These are phyloP conservation scores for Verticillium nonalfalfae DNA, from an alignment of 2,329 filamentous ascomycete species.

Conservation along the genomic window DNA sequence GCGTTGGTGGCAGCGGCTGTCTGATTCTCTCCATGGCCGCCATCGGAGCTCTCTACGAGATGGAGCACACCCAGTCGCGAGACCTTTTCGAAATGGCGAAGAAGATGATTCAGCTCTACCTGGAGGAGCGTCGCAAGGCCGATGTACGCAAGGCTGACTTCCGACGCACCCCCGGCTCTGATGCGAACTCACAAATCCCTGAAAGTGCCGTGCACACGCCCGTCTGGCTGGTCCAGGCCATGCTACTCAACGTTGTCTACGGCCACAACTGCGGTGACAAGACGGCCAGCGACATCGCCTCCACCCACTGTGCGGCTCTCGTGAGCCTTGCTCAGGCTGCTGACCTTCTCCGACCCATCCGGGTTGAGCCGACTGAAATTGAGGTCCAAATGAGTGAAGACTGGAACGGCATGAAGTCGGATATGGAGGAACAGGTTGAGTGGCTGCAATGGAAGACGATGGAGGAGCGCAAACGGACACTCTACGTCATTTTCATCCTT, in stretches of 20 bases:
- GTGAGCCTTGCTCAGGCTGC: slow-evolving; percentile 88
- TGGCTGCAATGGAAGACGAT: slow-evolving; percentile 86
- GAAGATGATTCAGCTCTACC: slow-evolving; percentile 88
- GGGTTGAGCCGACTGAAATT: slow-evolving; percentile 35
- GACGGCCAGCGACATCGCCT: slow-evolving; percentile 83
- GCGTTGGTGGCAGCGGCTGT: slow-evolving; percentile 69
- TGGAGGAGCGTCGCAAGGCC: slow-evolving; percentile 84
- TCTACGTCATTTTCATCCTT: slow-evolving; percentile 85
- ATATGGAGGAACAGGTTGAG: slow-evolving; percentile 57
- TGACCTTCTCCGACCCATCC: slow-evolving; percentile 53
- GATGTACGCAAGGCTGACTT: slow-evolving; percentile 64
- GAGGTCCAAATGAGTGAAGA: slow-evolving; percentile 55
- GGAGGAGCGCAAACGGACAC: slow-evolving; percentile 88
- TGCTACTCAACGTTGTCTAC: slow-evolving; percentile 94
- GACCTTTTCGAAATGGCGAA: slow-evolving; percentile 90
- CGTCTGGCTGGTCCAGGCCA: slow-evolving; percentile 92
- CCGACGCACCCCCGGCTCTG: slow-evolving; percentile 40
- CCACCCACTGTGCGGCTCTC: slow-evolving; percentile 83
- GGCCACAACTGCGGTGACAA: slow-evolving; percentile 93
- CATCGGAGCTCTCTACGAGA: slow-evolving; percentile 70
- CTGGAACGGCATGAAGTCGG: slow-evolving; percentile 37
- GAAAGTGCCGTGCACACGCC: slow-evolving; percentile 70
- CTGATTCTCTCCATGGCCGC: slow-evolving; percentile 83
- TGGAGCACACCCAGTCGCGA: slow-evolving; percentile 71
- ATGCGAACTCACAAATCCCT: slow-evolving; percentile 38